These are phyloP conservation scores for Pichia sp. DNA, from an alignment of 1,139 yeast genomes.

Conservation along the genomic window DNA sequence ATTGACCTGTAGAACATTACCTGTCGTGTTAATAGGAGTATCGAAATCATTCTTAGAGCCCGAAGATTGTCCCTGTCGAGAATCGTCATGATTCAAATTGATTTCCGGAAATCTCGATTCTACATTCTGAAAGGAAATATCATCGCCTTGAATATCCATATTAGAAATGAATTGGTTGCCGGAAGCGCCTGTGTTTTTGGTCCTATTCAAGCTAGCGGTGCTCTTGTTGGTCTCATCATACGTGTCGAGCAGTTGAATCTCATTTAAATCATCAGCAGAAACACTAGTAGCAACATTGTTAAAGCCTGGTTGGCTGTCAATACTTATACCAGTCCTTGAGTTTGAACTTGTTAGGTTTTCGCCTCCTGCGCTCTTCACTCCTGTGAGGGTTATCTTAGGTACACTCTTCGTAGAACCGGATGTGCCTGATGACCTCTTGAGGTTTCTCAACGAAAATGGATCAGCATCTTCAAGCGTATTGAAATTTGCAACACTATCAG, in stretches of 20 bases:
- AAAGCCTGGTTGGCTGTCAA: not conserved
- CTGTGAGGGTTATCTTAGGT: constrained; percentile 4
- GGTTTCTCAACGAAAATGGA: constrained; percentile 13
- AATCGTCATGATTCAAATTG: constrained; percentile 1
- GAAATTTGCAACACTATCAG: constrained; percentile 3
- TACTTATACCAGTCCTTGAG: not conserved
- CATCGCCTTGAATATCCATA: not conserved
- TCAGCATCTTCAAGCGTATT: constrained; percentile 13
- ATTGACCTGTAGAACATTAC: not conserved
- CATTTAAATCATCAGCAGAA: not conserved
- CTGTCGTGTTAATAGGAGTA: not conserved
- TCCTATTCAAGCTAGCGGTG: not conserved
- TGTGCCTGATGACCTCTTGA: constrained; percentile 6
- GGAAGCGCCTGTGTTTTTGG: not conserved
- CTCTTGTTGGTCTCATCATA: not conserved
- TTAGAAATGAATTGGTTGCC: not conserved
- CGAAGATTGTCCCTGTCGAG: not conserved
- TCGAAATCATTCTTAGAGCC: not conserved
- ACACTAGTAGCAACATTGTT: not conserved
- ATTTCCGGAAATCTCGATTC: constrained; percentile 29
- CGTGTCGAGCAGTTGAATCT: constrained; percentile 1
- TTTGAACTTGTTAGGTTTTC: not conserved
- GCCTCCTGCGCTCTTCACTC: not conserved
- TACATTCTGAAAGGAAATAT: constrained; percentile 12
- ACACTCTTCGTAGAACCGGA: constrained; percentile 6